Percentiles rank a stretch among this genome's conserved stretches.
phyloP scores from a whole-genome alignment of 2,329 filamentous ascomycete species.

The Claviceps cyperi region DNA sequence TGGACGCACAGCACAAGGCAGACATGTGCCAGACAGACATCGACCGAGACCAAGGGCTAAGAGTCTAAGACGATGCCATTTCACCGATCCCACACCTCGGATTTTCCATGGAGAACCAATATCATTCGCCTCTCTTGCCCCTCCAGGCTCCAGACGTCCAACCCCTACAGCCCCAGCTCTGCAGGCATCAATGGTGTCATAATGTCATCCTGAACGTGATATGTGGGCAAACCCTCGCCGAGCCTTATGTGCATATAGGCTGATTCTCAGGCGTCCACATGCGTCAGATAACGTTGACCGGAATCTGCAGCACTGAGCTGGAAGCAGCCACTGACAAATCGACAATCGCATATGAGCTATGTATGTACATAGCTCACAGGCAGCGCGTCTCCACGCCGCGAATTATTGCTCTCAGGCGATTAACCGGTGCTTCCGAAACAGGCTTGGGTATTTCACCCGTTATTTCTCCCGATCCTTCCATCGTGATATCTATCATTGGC shows the following conservation, averaged over 20 bases:
- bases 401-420: neutral
- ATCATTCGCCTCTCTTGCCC: neutral
- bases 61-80: too few relatives aligned
- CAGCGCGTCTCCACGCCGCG: neutral
- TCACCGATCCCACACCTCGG: too few relatives aligned
- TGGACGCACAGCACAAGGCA: too few relatives aligned
- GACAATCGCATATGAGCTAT: neutral
- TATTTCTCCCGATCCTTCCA: neutral
- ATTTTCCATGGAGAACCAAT: neutral
- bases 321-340: neutral
- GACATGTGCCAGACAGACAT: too few relatives aligned
- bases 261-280: neutral
- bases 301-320: neutral
- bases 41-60: too few relatives aligned
- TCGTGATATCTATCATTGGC: neutral
- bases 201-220: neutral
- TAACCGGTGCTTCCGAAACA: neutral
- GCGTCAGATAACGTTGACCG: neutral
- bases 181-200: neutral
- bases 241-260: neutral
- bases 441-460: neutral
- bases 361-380: neutral
- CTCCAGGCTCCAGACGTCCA: neutral
- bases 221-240: neutral
- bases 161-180: neutral